These are phyloP conservation scores for Phytophthora boehmeriae DNA, from an alignment of 352 stramenopile species.

Conservation along the genomic window DNA sequence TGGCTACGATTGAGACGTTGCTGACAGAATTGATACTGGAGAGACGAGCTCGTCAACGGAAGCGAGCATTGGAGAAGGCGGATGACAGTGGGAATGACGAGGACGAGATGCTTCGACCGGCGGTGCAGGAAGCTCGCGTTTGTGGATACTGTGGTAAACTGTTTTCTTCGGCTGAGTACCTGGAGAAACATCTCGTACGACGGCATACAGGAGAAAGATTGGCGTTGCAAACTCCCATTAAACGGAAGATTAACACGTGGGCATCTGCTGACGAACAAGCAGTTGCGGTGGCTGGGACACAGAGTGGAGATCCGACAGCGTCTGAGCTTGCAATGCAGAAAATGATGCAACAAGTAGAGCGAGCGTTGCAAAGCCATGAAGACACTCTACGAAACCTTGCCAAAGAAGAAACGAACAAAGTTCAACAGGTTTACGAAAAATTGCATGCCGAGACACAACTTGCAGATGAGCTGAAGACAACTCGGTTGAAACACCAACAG, in stretches of 20 bases:
- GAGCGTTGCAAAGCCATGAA: constrained; percentile 54
- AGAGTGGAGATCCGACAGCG: constrained; percentile 1
- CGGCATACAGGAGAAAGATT: constrained; percentile 44
- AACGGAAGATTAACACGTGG: constrained; percentile 15
- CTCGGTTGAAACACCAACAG: constrained; percentile 32
- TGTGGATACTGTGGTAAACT: constrained; percentile 73
- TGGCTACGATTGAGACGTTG: constrained; percentile 63
- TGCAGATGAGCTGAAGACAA: constrained; percentile 46
- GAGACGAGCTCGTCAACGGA: constrained; percentile 26
- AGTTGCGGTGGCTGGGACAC: constrained; percentile 7
- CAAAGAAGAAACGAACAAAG: constrained; percentile 46
- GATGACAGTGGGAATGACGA: constrained; percentile 4
- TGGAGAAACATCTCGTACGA: constrained; percentile 67
- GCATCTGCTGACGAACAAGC: background rate
- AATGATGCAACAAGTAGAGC: constrained; percentile 59
- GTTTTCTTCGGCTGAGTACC: constrained; percentile 64
- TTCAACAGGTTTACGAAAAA: constrained; percentile 61
- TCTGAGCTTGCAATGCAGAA: constrained; percentile 40
- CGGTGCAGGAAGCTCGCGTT: constrained; percentile 49
- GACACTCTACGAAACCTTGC: constrained; percentile 52
- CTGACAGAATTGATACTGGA: constrained; percentile 52
- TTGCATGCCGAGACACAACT: constrained; percentile 55
- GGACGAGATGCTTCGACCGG: constrained; percentile 4
- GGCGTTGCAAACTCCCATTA: constrained; percentile 17
- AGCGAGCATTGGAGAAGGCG: constrained; percentile 6